Conservation (phyloP, 805 yeast genomes). For the Lachancea meyersii region DNA sequence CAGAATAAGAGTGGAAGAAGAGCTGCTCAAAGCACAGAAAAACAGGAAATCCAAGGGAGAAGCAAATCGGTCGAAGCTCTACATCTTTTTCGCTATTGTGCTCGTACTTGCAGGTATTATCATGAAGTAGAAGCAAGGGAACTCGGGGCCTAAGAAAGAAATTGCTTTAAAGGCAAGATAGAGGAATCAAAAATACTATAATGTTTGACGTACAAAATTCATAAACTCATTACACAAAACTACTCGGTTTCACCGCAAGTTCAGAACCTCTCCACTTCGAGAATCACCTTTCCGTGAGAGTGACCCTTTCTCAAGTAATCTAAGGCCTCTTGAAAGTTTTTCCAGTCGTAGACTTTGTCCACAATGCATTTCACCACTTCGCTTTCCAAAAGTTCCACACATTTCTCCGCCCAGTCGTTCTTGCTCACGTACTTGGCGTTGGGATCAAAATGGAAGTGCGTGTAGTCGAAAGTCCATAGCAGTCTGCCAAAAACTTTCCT, state of each 20-base stretch:
- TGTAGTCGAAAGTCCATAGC: conserved; percentile 35
- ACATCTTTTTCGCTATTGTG: conserved; percentile 33
- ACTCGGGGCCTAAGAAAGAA: background rate
- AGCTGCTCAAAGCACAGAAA: conserved; percentile 16
- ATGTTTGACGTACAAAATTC: background rate
- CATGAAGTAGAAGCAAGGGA: conserved; percentile 22
- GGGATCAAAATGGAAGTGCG: conserved; percentile 33
- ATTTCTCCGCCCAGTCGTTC: conserved; percentile 37
- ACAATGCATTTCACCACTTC: conserved; percentile 44
- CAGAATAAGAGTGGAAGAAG: conserved; percentile 46
- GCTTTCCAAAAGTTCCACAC: conserved; percentile 41
- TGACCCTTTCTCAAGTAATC: conserved; percentile 44
- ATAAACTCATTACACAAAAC: background rate
- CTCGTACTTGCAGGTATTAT: conserved; percentile 28
- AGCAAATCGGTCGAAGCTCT: conserved; percentile 18
- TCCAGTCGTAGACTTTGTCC: conserved; percentile 53
- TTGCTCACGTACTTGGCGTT: conserved; percentile 24
- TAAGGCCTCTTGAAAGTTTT: conserved; percentile 49
- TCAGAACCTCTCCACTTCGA: conserved; percentile 39
- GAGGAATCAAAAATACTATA: background rate
- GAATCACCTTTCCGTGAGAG: conserved; percentile 66
- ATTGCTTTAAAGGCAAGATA: background rate
- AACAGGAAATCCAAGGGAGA: conserved; percentile 9
- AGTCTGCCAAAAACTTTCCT: conserved; percentile 33
- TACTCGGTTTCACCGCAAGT: background rate